Conservation (phyloP, 2,329 filamentous ascomycete genomes). For the Nemania sp. region DNA sequence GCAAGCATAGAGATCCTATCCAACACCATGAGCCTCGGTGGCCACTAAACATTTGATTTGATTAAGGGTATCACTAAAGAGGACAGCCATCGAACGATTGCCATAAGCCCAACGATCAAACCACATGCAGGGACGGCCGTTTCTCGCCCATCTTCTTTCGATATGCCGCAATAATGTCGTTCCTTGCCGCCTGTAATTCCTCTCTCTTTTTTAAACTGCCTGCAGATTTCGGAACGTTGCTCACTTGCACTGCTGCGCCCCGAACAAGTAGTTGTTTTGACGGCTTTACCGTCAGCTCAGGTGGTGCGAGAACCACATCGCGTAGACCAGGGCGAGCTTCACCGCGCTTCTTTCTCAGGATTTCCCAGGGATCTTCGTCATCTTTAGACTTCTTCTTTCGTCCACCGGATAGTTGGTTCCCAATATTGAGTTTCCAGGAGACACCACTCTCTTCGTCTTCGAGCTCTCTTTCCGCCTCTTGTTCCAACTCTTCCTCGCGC, state of each 20-base stretch:
- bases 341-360: slow-evolving; percentile 74
- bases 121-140: slow-evolving; percentile 43
- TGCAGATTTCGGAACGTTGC: slow-evolving; percentile 74
- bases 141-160: slow-evolving; percentile 73
- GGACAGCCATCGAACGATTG: not conserved
- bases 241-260: slow-evolving; percentile 74
- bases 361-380: slow-evolving; percentile 81
- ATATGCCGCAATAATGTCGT: slow-evolving; percentile 79
- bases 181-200: slow-evolving; percentile 76
- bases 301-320: slow-evolving; percentile 79
- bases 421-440: slow-evolving; percentile 60
- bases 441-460: slow-evolving; percentile 68
- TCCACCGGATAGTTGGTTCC: slow-evolving; percentile 54
- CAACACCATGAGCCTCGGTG: not conserved
- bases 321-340: slow-evolving; percentile 64
- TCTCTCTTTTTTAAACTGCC: slow-evolving; percentile 80
- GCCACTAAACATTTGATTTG: slow-evolving; percentile 4
- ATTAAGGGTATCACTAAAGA: slow-evolving; percentile 35
- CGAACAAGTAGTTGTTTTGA: slow-evolving; percentile 74
- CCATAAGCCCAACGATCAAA: slow-evolving; percentile 22
- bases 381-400: slow-evolving; percentile 60
- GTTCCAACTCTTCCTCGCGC: slow-evolving; percentile 73
- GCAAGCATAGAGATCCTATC: slow-evolving; percentile 3
- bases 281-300: slow-evolving; percentile 72
- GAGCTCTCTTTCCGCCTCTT: slow-evolving; percentile 72